These are phyloP conservation scores for Trypanosoma rangeli DNA, from an alignment of 208 protist genomes.

Conservation along the genomic window DNA sequence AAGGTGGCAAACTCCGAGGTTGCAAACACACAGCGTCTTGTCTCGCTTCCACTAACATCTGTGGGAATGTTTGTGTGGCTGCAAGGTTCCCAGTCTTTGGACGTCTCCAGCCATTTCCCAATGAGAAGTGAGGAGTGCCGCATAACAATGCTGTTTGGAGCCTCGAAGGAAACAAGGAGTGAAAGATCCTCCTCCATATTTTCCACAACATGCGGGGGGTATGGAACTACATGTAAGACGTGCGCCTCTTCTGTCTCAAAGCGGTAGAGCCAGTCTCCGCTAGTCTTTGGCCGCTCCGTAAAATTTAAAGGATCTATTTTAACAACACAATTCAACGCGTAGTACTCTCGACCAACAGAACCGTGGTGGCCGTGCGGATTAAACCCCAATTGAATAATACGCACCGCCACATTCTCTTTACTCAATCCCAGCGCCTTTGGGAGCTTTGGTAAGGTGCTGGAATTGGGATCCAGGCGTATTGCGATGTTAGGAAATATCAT, in stretches of 20 bases:
- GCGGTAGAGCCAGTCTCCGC: constrained; percentile 81
- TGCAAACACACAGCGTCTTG: constrained; percentile 62
- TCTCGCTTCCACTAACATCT: constrained; percentile 27
- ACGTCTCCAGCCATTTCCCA: constrained; percentile 73
- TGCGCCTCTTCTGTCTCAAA: constrained; percentile 67
- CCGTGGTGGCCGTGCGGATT: constrained; percentile 70
- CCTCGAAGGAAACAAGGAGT: constrained; percentile 85
- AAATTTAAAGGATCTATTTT: constrained; percentile 87
- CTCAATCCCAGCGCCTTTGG: constrained; percentile 86
- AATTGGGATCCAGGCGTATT: constrained; percentile 85
- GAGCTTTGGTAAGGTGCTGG: constrained; percentile 64
- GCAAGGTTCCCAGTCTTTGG: constrained; percentile 80
- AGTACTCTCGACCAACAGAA: constrained; percentile 54
- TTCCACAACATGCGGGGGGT: constrained; percentile 68
- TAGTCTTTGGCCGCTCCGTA: constrained; percentile 61
- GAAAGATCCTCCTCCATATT: constrained; percentile 60
- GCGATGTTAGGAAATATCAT: constrained; percentile 76
- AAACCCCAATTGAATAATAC: constrained; percentile 85
- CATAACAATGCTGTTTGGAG: constrained; percentile 76
- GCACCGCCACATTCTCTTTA: constrained; percentile 87
- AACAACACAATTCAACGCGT: constrained; percentile 84
- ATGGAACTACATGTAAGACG: constrained; percentile 68
- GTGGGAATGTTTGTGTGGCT: constrained; percentile 61
- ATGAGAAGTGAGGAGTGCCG: constrained; percentile 82
- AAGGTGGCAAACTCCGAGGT: constrained; percentile 81